Evolutionary conservation across 306 rosid species (phyloP), one percentile per base, ranked within the genome.

Genomic region (Castanea mollissima): DNA sequence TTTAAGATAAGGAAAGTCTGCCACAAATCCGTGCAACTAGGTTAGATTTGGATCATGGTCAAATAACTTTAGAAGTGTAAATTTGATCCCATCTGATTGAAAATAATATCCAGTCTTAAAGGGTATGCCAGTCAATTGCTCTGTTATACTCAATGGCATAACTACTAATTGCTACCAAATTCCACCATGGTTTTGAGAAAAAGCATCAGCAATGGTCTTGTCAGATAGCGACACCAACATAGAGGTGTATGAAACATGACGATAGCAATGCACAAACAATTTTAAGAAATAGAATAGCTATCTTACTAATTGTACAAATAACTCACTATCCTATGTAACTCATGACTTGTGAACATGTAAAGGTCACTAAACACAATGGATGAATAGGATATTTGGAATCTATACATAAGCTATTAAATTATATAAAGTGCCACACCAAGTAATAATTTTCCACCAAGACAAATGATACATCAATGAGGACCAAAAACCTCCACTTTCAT

Each of bases 401-500:
- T 71, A 29, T 38, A 74, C 79, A 78, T 60, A 71, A 84, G 55
- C 69, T 79, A 83, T 64, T 73, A 71, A 63, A 79, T 73, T 73
- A 82, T 25, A 78, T 41, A 68, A 69, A 59, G 65, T 78, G 76
- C 84, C 73, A 83, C 73, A 75, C 70, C 74, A 72, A 87, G 74
- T 83, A 80, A 76, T 56, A 46, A 82, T 76, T 74, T 80, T 73
- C 82, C 81, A 68, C 80, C 44, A 82, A 74, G 72, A 79, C 44
- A 82, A 68, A 79, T 73, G 71, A 81, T 54, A 27, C 63, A 78
- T 54, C 52, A 73, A 75, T 60, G 75, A 74, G 76, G 74, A 68
- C 88, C 81, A 86, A 80, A 49, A 83, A 84, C 80, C 80, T 73
- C 86, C 83, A 84, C 90, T 86, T 86, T 74, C 74, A 69, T 87